Percentiles rank a stretch among this genome's conserved stretches.
Conservation (phyloP, 2,329 filamentous ascomycete species). For the Dothistroma pini region DNA sequence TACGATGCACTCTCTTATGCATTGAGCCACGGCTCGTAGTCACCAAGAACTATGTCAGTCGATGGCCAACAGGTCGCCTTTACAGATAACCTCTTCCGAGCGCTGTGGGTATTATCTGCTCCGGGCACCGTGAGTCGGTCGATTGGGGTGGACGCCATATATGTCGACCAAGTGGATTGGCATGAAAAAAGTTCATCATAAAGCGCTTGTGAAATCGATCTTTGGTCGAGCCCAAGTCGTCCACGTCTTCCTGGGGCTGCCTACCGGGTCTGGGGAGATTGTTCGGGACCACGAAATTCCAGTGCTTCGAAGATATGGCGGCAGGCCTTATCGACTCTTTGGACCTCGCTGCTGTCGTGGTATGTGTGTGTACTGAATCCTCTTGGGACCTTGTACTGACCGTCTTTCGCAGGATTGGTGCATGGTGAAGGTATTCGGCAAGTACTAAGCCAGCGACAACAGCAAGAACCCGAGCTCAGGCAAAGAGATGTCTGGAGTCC, state of each 20-base stretch:
- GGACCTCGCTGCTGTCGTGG: no score
- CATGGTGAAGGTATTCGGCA: no score
- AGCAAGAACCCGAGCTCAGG: no score
- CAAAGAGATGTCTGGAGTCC: no score
- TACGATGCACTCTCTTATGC: neutral
- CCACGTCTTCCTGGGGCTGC: neutral
- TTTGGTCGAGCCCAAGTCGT: neutral
- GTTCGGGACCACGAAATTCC: neutral
- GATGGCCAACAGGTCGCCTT: neutral
- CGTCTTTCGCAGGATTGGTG: no score
- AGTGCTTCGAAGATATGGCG: neutral
- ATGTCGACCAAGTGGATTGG: constrained; percentile 33
- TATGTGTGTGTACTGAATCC: no score
- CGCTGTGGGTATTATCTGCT: neutral
- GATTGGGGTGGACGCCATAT: constrained; percentile 39
- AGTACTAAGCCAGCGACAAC: no score
- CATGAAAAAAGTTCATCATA: constrained; percentile 35
- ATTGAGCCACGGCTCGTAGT: neutral
- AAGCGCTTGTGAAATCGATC: constrained; percentile 33
- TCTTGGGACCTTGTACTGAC: no score
- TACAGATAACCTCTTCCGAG: neutral
- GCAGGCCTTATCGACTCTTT: no score
- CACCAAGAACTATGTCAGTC: neutral
- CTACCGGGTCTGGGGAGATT: neutral
- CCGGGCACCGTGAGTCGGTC: neutral